These are phyloP conservation scores for Clarkia xantiana DNA, from an alignment of 345 rosid genomes.

Conservation along the genomic window DNA sequence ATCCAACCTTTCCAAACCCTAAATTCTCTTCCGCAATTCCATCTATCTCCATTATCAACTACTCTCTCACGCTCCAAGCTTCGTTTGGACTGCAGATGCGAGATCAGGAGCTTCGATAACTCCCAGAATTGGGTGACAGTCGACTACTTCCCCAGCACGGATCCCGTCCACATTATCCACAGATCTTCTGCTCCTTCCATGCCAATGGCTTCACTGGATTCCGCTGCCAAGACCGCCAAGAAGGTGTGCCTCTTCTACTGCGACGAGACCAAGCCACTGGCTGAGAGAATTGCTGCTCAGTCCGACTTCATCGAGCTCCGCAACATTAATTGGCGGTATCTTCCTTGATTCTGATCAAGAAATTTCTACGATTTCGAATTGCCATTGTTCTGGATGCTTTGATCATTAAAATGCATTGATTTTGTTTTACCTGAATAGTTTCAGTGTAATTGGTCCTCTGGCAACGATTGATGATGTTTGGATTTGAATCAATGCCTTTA, in stretches of 20 bases:
- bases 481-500: slow-evolving; percentile 8
- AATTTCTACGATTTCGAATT: neutral
- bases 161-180: slow-evolving; percentile 28
- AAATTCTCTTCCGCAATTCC: too few species aligned
- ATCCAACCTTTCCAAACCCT: too few species aligned
- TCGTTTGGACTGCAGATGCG: slow-evolving; percentile 15
- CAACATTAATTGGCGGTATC: slow-evolving; percentile 75
- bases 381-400: neutral
- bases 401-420: neutral
- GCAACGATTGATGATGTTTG: too few species aligned
- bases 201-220: slow-evolving; percentile 33
- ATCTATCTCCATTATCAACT: neutral
- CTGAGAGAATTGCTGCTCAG: slow-evolving; percentile 52
- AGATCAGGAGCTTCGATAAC: slow-evolving; percentile 42
- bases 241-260: slow-evolving; percentile 65
- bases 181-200: slow-evolving; percentile 18
- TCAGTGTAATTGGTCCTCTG: neutral
- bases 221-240: slow-evolving; percentile 38
- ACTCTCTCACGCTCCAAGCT: slow-evolving; percentile 1
- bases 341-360: neutral
- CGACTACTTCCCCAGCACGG: slow-evolving; percentile 37
- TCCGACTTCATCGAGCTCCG: slow-evolving; percentile 82
- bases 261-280: slow-evolving; percentile 64
- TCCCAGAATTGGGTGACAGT: slow-evolving; percentile 28
- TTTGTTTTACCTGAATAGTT: neutral